A percentile compares a stretch with the other conserved stretches of the same genome.
Evolutionary conservation across 306 rosid genomes (phyloP).

Genomic region (Delonix regia): DNA sequence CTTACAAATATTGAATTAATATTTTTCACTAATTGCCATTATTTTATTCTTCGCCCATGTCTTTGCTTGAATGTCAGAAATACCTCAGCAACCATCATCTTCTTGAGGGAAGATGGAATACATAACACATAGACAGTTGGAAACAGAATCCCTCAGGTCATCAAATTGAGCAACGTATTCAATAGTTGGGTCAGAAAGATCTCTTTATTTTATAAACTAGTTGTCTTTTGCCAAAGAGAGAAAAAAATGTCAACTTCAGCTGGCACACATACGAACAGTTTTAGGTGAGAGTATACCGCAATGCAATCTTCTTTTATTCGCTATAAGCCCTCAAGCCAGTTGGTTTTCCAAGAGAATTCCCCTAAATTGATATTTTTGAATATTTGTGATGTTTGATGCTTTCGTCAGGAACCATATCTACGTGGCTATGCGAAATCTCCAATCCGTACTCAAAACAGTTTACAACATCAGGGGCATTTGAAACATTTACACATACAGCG

Average conservation of each 20-base stretch:
- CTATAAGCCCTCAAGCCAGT: neutral
- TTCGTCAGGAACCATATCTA: neutral
- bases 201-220: slow-evolving; percentile 7
- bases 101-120: neutral
- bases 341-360: neutral
- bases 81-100: neutral
- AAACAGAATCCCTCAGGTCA: neutral
- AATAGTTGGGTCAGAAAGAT: neutral
- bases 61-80: neutral
- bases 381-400: slow-evolving; percentile 1
- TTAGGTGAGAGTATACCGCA: neutral
- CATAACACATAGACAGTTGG: too few relatives aligned
- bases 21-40: too few relatives aligned
- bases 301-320: slow-evolving; percentile 27
- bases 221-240: neutral
- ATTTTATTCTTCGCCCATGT: neutral
- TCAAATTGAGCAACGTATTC: neutral
- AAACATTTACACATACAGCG: neutral
- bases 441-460: neutral
- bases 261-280: neutral
- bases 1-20: too few relatives aligned
- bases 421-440: neutral
- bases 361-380: neutral
- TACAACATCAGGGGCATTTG: neutral
- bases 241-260: slow-evolving; percentile 5